Base-by-base conservation (phyloP, 768 basidiomycete species). In the Termitomyces sp. region DNA sequence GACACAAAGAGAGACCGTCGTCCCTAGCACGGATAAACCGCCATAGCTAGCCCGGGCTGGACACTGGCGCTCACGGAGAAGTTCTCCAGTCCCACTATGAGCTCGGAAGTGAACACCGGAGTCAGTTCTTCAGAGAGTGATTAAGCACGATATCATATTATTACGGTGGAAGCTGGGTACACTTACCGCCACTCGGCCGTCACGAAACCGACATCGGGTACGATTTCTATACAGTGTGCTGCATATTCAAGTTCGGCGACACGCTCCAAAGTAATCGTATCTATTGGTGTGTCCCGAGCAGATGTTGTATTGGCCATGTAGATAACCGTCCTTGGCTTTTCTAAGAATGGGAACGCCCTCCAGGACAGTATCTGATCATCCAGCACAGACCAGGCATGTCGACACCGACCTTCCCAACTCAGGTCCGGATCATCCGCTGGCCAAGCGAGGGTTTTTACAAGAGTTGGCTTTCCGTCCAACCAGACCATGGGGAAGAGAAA, bases 11-110 rank as follows among this genome's bases (percentile, higher is more conserved):
- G 57, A 59, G 47, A 59, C 57, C 20, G 47, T 59, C n/a, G 47
- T 11, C 36, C 48, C 48, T 8, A 50, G 2, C 17, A 59, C 57
- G 25, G 57, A 59, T 59, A 59, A 17, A 8, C 50, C 36, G 5
- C 47, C 57, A 59, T 59, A 59, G 48, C 47, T 50, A 40, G 57
- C 57, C 53, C 52, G 38, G 38, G 48, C 58, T 11, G 50, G 58
- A 59, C 48, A 59, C 42, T 51, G 17, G 20, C 49, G 20, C 34
- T 59, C 58, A 3, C 58, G 48, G 37, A 59, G 50, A 52, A 59
- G 50, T 42, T 59, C 58, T 53, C 58, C 58, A 42, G 58, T 51
- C 50, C 29, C 29, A 42, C 42, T 45, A 40, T 59, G 48, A 42
- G 58, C 58, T 25, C 25, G 25, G 25, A 25, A 25, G 25, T 25